Evolutionary conservation across 2,329 filamentous ascomycete genomes (phyloP).

Genomic region (Talaromyces sp.): DNA sequence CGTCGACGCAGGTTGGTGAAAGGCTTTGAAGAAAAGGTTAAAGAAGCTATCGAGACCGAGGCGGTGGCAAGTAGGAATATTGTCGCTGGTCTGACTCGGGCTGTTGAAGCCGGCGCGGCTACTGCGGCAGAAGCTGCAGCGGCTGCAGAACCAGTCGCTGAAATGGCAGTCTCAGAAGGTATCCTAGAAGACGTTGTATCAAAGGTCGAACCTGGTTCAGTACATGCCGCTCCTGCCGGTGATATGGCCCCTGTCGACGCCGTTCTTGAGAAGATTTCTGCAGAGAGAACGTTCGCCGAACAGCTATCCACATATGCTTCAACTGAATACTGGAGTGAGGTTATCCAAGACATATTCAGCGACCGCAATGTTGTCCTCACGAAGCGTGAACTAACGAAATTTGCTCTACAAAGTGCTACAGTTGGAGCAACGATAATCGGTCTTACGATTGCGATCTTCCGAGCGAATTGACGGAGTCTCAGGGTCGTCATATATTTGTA

Average conservation of each 20-base stretch:
- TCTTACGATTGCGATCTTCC: constrained; percentile 49
- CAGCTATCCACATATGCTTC: constrained; percentile 24
- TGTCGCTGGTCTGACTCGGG: constrained; percentile 3
- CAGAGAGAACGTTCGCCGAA: background rate
- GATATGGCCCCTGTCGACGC: constrained; percentile 2
- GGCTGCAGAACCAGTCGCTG: constrained; percentile 7
- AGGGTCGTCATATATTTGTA: background rate
- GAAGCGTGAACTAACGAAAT: constrained; percentile 67
- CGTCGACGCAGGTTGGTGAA: constrained; percentile 73
- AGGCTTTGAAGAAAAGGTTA: constrained; percentile 76
- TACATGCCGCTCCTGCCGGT: background rate
- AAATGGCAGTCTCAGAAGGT: background rate
- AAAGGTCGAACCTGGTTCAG: background rate
- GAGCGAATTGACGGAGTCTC: constrained; percentile 36
- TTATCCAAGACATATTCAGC: constrained; percentile 60
- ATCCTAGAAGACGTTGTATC: background rate
- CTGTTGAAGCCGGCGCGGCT: background rate
- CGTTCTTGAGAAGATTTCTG: background rate
- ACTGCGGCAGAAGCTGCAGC: constrained; percentile 7
- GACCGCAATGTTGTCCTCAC: constrained; percentile 61
- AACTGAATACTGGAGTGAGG: constrained; percentile 48
- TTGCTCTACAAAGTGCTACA: constrained; percentile 64
- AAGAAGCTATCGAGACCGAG: constrained; percentile 67
- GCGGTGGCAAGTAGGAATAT: constrained; percentile 24
- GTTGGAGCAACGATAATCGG: constrained; percentile 62